Percentiles rank a stretch among this genome's conserved stretches.
phyloP scores from a whole-genome alignment of 176 grass and related monocot species.

The Bromus sterilis region DNA sequence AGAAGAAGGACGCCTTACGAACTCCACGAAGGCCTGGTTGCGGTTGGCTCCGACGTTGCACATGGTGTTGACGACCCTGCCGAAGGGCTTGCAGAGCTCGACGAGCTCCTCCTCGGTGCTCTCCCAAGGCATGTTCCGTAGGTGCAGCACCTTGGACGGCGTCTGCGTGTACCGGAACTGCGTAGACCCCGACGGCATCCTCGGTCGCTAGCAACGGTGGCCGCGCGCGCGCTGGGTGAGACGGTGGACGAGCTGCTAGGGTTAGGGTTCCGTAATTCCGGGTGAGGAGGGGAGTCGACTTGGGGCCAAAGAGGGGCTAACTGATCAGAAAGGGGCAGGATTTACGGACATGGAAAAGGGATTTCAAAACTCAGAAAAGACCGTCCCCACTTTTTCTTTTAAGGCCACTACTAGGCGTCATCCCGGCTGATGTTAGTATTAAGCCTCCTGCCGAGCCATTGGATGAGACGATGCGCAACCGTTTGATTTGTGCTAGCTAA shows the following conservation, averaged over 20 bases:
- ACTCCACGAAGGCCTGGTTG: conserved; percentile 97
- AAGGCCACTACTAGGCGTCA: too few species aligned
- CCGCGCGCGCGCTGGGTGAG: neutral
- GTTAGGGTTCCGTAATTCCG: conserved; percentile 26
- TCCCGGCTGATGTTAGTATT: too few species aligned
- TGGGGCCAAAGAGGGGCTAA: too few species aligned
- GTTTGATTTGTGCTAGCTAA: too few species aligned
- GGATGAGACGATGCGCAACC: too few species aligned
- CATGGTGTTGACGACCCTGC: conserved; percentile 90
- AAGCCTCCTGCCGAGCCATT: too few species aligned
- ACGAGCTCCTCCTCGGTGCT: conserved; percentile 94
- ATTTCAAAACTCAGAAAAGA: too few species aligned
- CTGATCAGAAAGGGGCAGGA: too few species aligned
- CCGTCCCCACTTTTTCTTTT: too few species aligned
- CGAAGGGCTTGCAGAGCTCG: conserved; percentile 84
- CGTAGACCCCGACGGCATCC: conserved; percentile 70
- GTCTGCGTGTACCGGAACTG: conserved; percentile 94
- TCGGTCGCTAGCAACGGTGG: conserved; percentile 1
- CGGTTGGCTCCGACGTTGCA: conserved; percentile 94
- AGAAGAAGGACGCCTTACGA: conserved; percentile 41
- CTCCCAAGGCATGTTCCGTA: conserved; percentile 97
- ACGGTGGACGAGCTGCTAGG: conserved; percentile 4
- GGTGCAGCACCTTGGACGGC: conserved; percentile 97
- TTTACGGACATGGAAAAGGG: too few species aligned
- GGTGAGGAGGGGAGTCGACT: neutral